These are phyloP conservation scores for Endocarpon pusillum DNA, from an alignment of 495 filamentous ascomycete species.

Conservation along the genomic window DNA sequence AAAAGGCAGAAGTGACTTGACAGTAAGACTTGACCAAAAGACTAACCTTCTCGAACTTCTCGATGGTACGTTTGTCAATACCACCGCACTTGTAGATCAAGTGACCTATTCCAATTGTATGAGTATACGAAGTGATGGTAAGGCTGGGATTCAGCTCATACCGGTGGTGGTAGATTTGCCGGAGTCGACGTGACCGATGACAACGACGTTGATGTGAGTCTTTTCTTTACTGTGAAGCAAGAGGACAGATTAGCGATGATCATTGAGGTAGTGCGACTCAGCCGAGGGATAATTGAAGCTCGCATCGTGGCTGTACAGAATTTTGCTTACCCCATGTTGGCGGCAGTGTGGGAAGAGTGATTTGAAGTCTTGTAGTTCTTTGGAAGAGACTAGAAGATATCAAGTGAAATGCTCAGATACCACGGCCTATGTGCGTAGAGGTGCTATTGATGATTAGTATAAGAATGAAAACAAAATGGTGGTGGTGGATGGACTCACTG, in stretches of 20 bases:
- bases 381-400: conserved; percentile 27
- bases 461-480: background rate
- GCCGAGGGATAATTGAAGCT: too few relatives aligned
- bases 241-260: conserved; percentile 8
- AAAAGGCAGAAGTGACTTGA: conserved; percentile 7
- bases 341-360: conserved; percentile 15
- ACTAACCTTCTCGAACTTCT: conserved; percentile 99
- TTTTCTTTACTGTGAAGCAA: conserved; percentile 58
- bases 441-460: conserved; percentile 14
- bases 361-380: conserved; percentile 28
- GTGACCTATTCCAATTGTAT: conserved; percentile 40
- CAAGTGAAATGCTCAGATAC: conserved; percentile 28
- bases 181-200: conserved; percentile 99
- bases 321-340: conserved; percentile 35
- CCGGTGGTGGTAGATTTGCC: conserved; percentile 97
- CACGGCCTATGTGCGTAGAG: conserved; percentile 34
- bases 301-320: too few relatives aligned
- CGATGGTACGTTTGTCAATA: conserved; percentile 99
- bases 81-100: conserved; percentile 99
- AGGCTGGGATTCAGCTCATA: conserved; percentile 21
- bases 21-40: conserved; percentile 7
- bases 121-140: conserved; percentile 8
- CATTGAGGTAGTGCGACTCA: conserved; percentile 3
- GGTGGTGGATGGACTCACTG: conserved; percentile 8
- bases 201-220: conserved; percentile 90